phyloP scores from a whole-genome alignment of 495 filamentous ascomycete genomes.

The Penicillium psychrofluorescens region DNA sequence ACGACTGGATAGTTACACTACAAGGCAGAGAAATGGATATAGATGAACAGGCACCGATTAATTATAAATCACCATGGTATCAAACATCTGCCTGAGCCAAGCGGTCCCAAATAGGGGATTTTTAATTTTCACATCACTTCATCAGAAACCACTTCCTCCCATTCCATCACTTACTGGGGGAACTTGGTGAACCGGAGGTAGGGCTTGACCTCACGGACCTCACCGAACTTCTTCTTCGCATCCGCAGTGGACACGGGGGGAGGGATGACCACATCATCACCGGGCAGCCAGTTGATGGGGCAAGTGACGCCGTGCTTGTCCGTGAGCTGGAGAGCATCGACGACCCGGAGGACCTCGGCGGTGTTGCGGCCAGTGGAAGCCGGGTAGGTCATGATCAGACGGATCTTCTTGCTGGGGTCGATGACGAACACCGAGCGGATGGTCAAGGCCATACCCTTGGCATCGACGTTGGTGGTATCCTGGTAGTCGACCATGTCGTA shows the following conservation, averaged over 20 bases:
- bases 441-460: constrained; percentile 56
- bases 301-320: constrained; percentile 58
- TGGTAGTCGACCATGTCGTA: constrained; percentile 62
- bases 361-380: constrained; percentile 60
- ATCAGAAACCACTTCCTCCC: not conserved
- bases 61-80: constrained; percentile 5
- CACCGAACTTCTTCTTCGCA: constrained; percentile 60
- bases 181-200: constrained; percentile 43
- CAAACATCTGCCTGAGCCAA: constrained; percentile 6
- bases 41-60: not conserved
- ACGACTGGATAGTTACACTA: not conserved
- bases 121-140: constrained; percentile 13
- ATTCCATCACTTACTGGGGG: constrained; percentile 25
- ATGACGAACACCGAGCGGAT: constrained; percentile 66
- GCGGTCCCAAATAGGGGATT: not conserved
- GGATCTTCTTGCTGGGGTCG: constrained; percentile 63
- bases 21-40: not conserved
- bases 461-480: constrained; percentile 48
- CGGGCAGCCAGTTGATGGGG: constrained; percentile 57
- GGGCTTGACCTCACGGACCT: constrained; percentile 58
- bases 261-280: constrained; percentile 63
- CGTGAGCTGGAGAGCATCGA: constrained; percentile 58
- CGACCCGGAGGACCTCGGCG: constrained; percentile 55
- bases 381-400: constrained; percentile 61
- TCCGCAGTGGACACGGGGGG: constrained; percentile 54